phyloP scores from a whole-genome alignment of 495 filamentous ascomycete genomes.

The Aspergillus mulundensis region DNA sequence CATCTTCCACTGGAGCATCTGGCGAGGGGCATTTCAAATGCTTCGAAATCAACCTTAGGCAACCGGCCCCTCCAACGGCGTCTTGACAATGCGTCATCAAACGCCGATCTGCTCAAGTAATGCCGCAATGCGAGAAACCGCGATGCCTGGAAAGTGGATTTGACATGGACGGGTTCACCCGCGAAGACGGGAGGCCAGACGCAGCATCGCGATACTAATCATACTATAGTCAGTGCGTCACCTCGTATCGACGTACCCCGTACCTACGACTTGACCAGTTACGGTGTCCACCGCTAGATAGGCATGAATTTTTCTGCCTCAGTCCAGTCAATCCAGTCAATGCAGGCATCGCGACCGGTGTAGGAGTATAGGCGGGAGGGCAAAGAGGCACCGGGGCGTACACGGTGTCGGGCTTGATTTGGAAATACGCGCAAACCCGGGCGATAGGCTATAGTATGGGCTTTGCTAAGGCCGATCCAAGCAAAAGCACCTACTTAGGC shows the following conservation, averaged over 20 bases:
- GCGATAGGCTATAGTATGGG: neutral
- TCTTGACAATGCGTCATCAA: neutral
- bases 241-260: neutral
- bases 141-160: neutral
- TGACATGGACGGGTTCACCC: neutral
- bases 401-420: neutral
- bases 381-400: neutral
- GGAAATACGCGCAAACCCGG: neutral
- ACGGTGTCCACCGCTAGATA: neutral
- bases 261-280: neutral
- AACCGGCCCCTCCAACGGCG: neutral
- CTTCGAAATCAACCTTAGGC: neutral
- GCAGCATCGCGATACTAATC: too few species aligned
- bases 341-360: neutral
- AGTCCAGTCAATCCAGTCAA: neutral
- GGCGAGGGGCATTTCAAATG: neutral
- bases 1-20: neutral
- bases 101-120: neutral
- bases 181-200: neutral
- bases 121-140: neutral
- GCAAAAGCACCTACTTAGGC: neutral
- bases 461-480: neutral
- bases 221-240: neutral
- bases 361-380: neutral
- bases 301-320: conserved; percentile 13